A percentile compares a stretch with the other conserved stretches of the same genome.
phyloP scores from a whole-genome alignment of 2,329 filamentous ascomycete species.

The Alternaria novae-zelandiae region DNA sequence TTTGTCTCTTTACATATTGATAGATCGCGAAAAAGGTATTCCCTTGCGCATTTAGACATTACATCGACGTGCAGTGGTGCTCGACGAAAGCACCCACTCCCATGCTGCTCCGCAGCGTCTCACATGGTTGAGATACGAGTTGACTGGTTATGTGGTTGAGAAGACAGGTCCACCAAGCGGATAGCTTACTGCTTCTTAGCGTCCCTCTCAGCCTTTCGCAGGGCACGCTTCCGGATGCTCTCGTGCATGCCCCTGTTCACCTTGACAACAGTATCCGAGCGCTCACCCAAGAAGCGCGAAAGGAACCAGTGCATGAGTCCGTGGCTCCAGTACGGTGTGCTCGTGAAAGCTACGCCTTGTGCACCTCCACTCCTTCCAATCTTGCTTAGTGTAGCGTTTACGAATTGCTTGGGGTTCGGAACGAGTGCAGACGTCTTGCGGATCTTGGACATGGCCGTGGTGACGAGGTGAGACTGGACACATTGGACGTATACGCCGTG shows the following conservation, averaged over 20 bases:
- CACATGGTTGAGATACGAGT: neutral
- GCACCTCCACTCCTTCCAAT: conserved; percentile 79
- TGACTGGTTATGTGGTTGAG: neutral
- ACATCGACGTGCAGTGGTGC: neutral
- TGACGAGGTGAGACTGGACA: conserved; percentile 90
- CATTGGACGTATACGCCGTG: conserved; percentile 89
- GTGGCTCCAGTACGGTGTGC: conserved; percentile 93
- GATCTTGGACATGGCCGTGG: conserved; percentile 96
- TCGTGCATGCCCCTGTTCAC: conserved; percentile 77
- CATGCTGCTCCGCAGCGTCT: neutral
- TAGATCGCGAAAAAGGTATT: neutral
- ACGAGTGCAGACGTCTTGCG: conserved; percentile 78
- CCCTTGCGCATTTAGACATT: neutral
- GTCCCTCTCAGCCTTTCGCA: conserved; percentile 84
- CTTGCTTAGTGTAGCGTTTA: conserved; percentile 77
- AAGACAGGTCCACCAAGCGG: neutral
- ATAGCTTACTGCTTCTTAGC: conserved; percentile 65
- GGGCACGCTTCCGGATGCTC: conserved; percentile 79
- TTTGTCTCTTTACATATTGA: neutral
- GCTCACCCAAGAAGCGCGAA: conserved; percentile 64
- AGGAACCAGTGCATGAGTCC: conserved; percentile 86
- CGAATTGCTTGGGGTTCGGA: conserved; percentile 82
- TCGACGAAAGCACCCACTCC: neutral
- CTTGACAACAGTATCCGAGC: conserved; percentile 62
- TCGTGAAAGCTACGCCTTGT: conserved; percentile 80